Conservation (phyloP, 2,329 filamentous ascomycete genomes). For the Sordariomycetes sp. region DNA sequence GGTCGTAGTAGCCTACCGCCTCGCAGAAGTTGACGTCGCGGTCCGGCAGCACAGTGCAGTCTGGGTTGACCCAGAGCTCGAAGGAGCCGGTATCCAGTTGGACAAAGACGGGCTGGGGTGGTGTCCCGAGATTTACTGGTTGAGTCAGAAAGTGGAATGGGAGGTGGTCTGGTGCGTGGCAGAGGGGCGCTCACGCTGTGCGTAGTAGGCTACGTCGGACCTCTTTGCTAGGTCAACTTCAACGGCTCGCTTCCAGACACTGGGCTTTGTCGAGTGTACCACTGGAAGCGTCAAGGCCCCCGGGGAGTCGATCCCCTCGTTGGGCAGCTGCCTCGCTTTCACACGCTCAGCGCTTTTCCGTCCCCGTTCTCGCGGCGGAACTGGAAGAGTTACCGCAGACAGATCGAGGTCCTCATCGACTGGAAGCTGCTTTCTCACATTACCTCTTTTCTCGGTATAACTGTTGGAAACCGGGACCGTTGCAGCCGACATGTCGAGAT, state of each 20-base stretch:
- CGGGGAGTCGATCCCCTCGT: slow-evolving; percentile 3
- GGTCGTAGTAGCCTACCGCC: slow-evolving; percentile 28
- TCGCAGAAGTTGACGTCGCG: slow-evolving; percentile 29
- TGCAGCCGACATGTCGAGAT: slow-evolving; percentile 3
- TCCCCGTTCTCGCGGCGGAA: not conserved
- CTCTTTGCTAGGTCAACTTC: slow-evolving; percentile 33
- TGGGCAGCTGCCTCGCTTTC: not conserved
- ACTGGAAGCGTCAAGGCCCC: slow-evolving; percentile 16
- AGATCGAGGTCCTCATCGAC: not conserved
- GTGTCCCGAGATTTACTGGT: slow-evolving; percentile 34
- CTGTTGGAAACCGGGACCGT: slow-evolving; percentile 5
- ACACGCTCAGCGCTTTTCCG: not conserved
- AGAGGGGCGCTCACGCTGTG: slow-evolving; percentile 21
- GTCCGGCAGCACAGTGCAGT: slow-evolving; percentile 30
- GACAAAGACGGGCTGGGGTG: slow-evolving; percentile 36
- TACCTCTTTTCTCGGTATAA: slow-evolving; percentile 1
- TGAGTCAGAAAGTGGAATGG: not conserved
- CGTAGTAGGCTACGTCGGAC: slow-evolving; percentile 40
- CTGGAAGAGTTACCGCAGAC: not conserved
- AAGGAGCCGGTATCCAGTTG: slow-evolving; percentile 47
- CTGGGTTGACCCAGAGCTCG: slow-evolving; percentile 50
- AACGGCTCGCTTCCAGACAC: slow-evolving; percentile 25
- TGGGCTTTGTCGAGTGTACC: slow-evolving; percentile 14
- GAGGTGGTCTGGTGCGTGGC: not conserved
- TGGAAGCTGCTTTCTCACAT: not conserved